These are phyloP conservation scores for Syncephalis plumigaleata DNA, from an alignment of 371 early-diverging fungal genomes.

Conservation along the genomic window DNA sequence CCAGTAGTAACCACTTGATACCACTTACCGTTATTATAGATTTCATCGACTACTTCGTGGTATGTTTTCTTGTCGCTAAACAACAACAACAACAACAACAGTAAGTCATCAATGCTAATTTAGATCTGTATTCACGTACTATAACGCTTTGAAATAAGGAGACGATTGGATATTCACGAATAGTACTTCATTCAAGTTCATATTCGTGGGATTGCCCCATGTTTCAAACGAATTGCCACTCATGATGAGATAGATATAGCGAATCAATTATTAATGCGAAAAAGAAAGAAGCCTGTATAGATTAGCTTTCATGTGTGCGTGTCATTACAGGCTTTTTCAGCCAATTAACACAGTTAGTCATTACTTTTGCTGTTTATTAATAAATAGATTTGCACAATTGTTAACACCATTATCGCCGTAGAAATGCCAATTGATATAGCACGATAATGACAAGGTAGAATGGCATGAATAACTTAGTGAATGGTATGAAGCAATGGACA, in stretches of 20 bases:
- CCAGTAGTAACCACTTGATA: background rate
- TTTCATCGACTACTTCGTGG: conserved; percentile 72
- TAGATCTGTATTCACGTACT: conserved; percentile 22
- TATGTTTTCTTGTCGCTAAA: conserved; percentile 52
- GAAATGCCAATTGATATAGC: too few relatives aligned
- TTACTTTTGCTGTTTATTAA: too few relatives aligned
- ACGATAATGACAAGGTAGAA: too few relatives aligned
- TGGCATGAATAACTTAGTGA: too few relatives aligned
- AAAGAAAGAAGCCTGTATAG: too few relatives aligned
- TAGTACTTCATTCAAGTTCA: conserved; percentile 68
- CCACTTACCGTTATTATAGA: conserved; percentile 34
- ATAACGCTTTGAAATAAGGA: conserved; percentile 45
- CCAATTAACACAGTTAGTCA: too few relatives aligned
- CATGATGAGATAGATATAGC: background rate
- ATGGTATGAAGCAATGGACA: too few relatives aligned
- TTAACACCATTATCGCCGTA: too few relatives aligned
- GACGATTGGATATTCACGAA: conserved; percentile 52
- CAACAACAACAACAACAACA: conserved; percentile 4
- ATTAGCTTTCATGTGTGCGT: too few relatives aligned
- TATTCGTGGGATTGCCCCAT: conserved; percentile 58
- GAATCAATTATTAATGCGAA: too few relatives aligned
- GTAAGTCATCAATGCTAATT: background rate
- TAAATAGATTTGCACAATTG: too few relatives aligned
- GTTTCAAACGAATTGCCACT: conserved; percentile 38
- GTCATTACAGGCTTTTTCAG: too few relatives aligned